Base-by-base conservation (phyloP, 2,329 filamentous ascomycete genomes). In the Lanzia echinophila region DNA sequence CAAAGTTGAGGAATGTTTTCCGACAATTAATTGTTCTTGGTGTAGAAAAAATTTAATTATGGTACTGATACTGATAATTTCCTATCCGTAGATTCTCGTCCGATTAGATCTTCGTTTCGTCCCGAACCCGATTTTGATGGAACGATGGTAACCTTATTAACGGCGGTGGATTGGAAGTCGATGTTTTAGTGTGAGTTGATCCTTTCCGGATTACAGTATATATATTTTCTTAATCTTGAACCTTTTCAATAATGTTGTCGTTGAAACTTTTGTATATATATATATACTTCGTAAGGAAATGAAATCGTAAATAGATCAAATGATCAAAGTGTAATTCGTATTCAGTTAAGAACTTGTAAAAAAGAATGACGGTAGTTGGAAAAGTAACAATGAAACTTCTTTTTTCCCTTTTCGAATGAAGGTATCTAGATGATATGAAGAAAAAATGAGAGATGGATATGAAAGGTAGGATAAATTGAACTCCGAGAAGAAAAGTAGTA, bases 341-440 rank as follows among this genome's bases (percentile, higher is more conserved):
- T 22, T 42, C 20, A n/a, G 39, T 7, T 17, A 42, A 22, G 19
- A 19, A 24, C 15, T 10, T 7, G 31, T 39, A 11, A 33, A 38
- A 39, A 52, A 39, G 50, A 53, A 24, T 53, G 50, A 53, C 43
- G 12, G 24, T 47, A 53, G 50, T 53, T 53, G 50, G 50, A 33
- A 47, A 24, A n/a, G 24, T 28, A 28, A 28, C 8, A 28, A 28
- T n/a, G 3, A 20, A 52, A 33, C 32, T 34, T 38, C 4, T 28
- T 15, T 19, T 19, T 33, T 2, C 17, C 17, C 17, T 49, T 6
- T n/a, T 2, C 33, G 34, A 50, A 22, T 15, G 48, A 50, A 50
- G 48, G 17, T 36, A 38, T 22, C 33, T 36, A 36, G 12, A 12
- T 36, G 38, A 22, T n/a, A 22, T 17, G n/a, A 19, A 41, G 15